phyloP scores from a whole-genome alignment of 306 rosid genomes.

The Casuarina glauca region DNA sequence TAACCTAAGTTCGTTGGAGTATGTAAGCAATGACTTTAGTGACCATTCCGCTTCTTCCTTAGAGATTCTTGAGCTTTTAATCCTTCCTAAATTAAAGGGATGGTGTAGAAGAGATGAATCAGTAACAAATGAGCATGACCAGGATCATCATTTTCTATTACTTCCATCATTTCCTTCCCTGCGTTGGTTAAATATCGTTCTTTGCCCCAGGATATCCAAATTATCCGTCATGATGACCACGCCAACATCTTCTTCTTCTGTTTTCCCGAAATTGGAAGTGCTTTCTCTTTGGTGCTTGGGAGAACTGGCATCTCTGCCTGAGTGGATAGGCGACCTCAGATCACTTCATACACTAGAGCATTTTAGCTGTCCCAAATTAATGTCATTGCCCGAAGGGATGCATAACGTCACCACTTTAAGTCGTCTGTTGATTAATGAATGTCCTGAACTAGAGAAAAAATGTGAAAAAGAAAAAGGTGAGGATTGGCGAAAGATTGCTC shows the following conservation, averaged over 20 bases:
- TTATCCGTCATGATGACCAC: neutral
- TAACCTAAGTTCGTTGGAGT: fast-evolving
- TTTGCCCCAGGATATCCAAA: neutral
- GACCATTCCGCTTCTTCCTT: conserved; percentile 24
- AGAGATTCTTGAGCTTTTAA: neutral
- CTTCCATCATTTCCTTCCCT: neutral
- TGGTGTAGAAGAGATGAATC: conserved; percentile 13
- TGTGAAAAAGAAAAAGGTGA: neutral
- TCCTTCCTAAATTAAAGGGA: conserved; percentile 5
- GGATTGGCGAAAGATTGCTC: conserved; percentile 25
- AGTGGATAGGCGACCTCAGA: conserved; percentile 27
- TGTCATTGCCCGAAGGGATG: conserved; percentile 17
- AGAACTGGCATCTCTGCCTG: neutral
- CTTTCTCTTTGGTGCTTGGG: neutral
- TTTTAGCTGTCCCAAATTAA: neutral
- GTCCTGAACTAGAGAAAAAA: conserved; percentile 5
- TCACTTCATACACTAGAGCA: conserved; percentile 13
- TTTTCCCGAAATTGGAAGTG: neutral
- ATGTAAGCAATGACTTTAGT: neutral
- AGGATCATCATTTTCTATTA: neutral
- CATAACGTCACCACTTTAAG: neutral
- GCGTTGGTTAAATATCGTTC: conserved; percentile 4
- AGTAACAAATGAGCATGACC: neutral
- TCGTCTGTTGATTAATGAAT: neutral
- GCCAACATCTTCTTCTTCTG: neutral